phyloP scores from a whole-genome alignment of 257 asterid genomes.

The Penstemon newberryi region DNA sequence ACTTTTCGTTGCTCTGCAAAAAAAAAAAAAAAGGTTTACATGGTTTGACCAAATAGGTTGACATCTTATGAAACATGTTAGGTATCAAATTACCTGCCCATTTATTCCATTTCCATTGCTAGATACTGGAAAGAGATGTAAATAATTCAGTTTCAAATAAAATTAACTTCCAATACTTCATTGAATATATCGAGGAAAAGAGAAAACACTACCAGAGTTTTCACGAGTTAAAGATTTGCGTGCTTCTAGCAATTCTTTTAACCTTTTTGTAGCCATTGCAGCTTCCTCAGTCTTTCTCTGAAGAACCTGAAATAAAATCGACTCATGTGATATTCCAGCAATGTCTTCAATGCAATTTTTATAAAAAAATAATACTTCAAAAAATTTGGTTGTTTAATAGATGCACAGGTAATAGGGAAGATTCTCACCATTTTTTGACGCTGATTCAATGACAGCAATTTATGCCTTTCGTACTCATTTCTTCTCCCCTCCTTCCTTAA shows the following conservation, averaged over 20 bases:
- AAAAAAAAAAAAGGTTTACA: conserved; percentile 11
- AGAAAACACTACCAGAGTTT: conserved; percentile 56
- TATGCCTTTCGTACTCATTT: conserved; percentile 96
- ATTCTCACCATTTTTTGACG: conserved; percentile 91
- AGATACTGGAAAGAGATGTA: conserved; percentile 50
- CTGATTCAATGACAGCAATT: conserved; percentile 91
- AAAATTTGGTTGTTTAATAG: not conserved
- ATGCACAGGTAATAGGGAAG: conserved; percentile 8
- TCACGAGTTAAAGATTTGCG: conserved; percentile 92
- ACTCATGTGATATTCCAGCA: conserved; percentile 13
- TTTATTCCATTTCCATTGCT: conserved; percentile 73
- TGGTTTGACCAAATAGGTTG: conserved; percentile 23
- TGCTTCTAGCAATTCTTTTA: conserved; percentile 96
- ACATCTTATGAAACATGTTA: conserved; percentile 17
- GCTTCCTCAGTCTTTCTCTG: conserved; percentile 99
- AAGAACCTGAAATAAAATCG: conserved; percentile 71
- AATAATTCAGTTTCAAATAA: conserved; percentile 8
- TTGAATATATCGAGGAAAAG: not conserved
- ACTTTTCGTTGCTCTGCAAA: conserved; percentile 77
- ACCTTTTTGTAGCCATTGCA: conserved; percentile 97
- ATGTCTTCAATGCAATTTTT: not conserved
- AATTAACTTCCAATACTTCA: not conserved
- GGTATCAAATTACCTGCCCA: conserved; percentile 60
- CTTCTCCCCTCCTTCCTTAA: conserved; percentile 96
- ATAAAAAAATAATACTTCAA: not conserved